Percentiles rank a stretch among this genome's conserved stretches.
Conservation (phyloP, 2,329 filamentous ascomycete species). For the Diplodia mutila region DNA sequence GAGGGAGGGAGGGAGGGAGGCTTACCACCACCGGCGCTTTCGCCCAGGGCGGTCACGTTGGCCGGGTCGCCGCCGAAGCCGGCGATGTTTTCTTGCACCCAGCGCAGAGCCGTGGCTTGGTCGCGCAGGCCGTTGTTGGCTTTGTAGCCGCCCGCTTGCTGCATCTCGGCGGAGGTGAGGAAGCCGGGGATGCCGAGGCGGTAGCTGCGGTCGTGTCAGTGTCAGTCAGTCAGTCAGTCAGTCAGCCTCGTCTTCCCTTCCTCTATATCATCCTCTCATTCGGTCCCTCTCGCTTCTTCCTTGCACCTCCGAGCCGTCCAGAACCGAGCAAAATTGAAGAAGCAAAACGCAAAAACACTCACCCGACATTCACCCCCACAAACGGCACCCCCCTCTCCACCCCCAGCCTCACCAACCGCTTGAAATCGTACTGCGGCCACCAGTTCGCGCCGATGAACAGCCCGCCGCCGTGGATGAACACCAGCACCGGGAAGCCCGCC, state of each 20-base stretch:
- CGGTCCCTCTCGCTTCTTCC: background rate
- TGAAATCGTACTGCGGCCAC: slow-evolving; percentile 58
- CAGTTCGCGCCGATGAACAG: slow-evolving; percentile 55
- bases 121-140: slow-evolving; percentile 42
- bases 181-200: slow-evolving; percentile 39
- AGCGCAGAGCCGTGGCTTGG: slow-evolving; percentile 43
- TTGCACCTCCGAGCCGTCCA: background rate
- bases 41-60: slow-evolving; percentile 48
- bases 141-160: slow-evolving; percentile 44
- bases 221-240: too few species aligned
- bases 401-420: slow-evolving; percentile 51
- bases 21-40: slow-evolving; percentile 54
- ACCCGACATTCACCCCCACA: slow-evolving; percentile 51
- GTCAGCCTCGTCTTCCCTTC: rapidly evolving
- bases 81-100: slow-evolving; percentile 42
- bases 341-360: slow-evolving; percentile 43
- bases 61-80: slow-evolving; percentile 46
- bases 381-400: slow-evolving; percentile 50
- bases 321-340: background rate
- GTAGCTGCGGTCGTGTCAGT: slow-evolving; percentile 32
- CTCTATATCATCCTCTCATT: rapidly evolving
- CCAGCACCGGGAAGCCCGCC: slow-evolving; percentile 51
- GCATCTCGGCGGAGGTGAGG: slow-evolving; percentile 54
- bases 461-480: slow-evolving; percentile 60
- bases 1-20: background rate